A percentile compares a stretch with the other conserved stretches of the same genome.
Conservation (phyloP, 2,329 filamentous ascomycete species). For the Scortechinia acanthostroma region DNA sequence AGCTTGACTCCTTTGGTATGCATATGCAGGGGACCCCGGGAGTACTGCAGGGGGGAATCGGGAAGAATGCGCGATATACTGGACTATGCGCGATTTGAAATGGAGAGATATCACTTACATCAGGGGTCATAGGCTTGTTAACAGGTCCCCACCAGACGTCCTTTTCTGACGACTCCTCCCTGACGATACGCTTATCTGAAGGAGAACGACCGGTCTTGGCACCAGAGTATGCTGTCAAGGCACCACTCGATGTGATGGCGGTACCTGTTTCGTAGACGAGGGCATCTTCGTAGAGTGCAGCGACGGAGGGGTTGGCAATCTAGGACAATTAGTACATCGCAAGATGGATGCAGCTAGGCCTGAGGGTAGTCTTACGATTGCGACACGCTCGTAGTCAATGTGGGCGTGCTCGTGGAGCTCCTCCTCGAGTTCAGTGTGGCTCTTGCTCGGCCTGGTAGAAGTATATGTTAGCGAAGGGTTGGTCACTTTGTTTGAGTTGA, state of each 20-base stretch:
- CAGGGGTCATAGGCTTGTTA: slow-evolving; percentile 96
- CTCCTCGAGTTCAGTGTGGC: slow-evolving; percentile 96
- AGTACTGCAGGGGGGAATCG: slow-evolving; percentile 6
- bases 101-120: slow-evolving; percentile 57
- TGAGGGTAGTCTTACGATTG: slow-evolving; percentile 64
- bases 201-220: slow-evolving; percentile 97
- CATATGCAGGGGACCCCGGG: neutral
- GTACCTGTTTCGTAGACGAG: slow-evolving; percentile 96
- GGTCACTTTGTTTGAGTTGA: slow-evolving; percentile 6
- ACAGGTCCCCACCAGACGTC: slow-evolving; percentile 99
- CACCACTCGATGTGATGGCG: slow-evolving; percentile 91
- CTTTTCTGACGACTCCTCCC: slow-evolving; percentile 81
- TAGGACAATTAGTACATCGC: slow-evolving; percentile 14
- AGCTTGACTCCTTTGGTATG: neutral
- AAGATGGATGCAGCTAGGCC: slow-evolving; percentile 10
- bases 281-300: slow-evolving; percentile 96
- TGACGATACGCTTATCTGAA: slow-evolving; percentile 92
- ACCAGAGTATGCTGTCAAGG: slow-evolving; percentile 93
- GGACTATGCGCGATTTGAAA: too few species aligned
- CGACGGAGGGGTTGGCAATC: slow-evolving; percentile 87
- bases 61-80: slow-evolving; percentile 3
- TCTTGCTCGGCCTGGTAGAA: slow-evolving; percentile 60
- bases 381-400: slow-evolving; percentile 97
- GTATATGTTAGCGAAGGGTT: slow-evolving; percentile 4
- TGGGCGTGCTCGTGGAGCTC: slow-evolving; percentile 95